Base-by-base conservation (phyloP, 805 yeast species). In the Starmerella floricola region DNA sequence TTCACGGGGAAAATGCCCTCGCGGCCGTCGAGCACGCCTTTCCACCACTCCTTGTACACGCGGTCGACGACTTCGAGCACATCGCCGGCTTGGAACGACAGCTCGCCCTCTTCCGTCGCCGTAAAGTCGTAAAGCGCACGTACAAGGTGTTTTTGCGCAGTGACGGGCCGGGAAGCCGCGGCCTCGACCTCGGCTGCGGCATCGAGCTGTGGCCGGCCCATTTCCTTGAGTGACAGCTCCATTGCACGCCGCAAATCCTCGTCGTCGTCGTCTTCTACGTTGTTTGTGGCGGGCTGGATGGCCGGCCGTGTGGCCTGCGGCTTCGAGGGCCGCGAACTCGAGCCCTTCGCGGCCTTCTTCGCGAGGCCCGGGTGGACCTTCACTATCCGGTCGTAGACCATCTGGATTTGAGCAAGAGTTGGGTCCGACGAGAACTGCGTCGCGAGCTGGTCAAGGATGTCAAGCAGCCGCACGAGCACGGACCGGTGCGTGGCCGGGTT, bases 11-110 rank as follows among this genome's bases (percentile, higher is more conserved):
- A 86, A 12, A 91, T 79, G 16, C 98, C 98, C 38, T 76, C 68
- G 41, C 70, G 71, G 1, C 95, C 95, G 41, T 73, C 69, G 39
- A 88, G 62, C 5, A 88, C 74, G 13, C 98, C 98, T 51, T 84
- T 72, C 79, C 95, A 83, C 98, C 98, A 88, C 56, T 88, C 97
- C 48, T 83, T 71, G 59, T 86, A 87, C 5, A 82, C 94, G 13
- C 79, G 71, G 53, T 87, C 97, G 28, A 87, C 67, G 1, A 91
- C 94, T 1, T 79, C 78, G 37, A 88, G 87, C 12, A 84, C 67
- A 57, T 88, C 97, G 31, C 95, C 96, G 54, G 78, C 78, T 38
- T 76, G 68, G 62, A 91, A 88, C 1, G 94, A 77, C 34, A 88
- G 68, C 51, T 91, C 96, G 47, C 87, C 95, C 2, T 79, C 79